Evolutionary conservation across 2,329 filamentous ascomycete genomes (phyloP).

Genomic region (Lachnellula occidentalis): DNA sequence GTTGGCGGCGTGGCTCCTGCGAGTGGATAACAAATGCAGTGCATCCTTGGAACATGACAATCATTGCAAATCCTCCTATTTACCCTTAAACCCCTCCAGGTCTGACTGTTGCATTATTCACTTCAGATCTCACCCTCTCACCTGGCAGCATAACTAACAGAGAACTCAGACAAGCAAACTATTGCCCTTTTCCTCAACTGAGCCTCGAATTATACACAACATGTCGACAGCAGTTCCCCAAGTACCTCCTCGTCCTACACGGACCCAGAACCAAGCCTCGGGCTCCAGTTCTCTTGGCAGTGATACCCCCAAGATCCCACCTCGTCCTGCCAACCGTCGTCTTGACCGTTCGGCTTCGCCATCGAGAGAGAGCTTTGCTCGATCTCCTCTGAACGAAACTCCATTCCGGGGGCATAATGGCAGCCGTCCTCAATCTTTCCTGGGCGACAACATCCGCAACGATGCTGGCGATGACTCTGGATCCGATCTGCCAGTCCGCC

Average conservation of each 20-base stretch:
- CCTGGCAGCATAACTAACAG: slow-evolving; percentile 14
- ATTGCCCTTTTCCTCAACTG: slow-evolving; percentile 1
- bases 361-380: slow-evolving; percentile 71
- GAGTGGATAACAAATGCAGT: slow-evolving; percentile 10
- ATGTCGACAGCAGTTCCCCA: slow-evolving; percentile 42
- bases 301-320: slow-evolving; percentile 68
- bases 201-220: slow-evolving; percentile 2
- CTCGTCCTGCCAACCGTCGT: slow-evolving; percentile 62
- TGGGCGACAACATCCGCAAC: slow-evolving; percentile 38
- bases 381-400: slow-evolving; percentile 75
- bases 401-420: slow-evolving; percentile 41
- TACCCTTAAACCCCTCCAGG: slow-evolving; percentile 1
- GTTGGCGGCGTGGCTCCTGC: slow-evolving; percentile 8
- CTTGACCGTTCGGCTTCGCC: slow-evolving; percentile 73
- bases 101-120: slow-evolving; percentile 12
- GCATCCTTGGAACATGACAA: not conserved
- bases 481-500: slow-evolving; percentile 47
- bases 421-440: slow-evolving; percentile 22
- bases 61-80: not conserved
- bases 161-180: slow-evolving; percentile 8
- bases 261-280: slow-evolving; percentile 41
- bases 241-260: slow-evolving; percentile 58
- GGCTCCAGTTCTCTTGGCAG: slow-evolving; percentile 25
- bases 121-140: not conserved
- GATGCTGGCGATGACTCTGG: slow-evolving; percentile 32